Base-by-base conservation (phyloP, 148 eudicot species). In the Cornus kousa region DNA sequence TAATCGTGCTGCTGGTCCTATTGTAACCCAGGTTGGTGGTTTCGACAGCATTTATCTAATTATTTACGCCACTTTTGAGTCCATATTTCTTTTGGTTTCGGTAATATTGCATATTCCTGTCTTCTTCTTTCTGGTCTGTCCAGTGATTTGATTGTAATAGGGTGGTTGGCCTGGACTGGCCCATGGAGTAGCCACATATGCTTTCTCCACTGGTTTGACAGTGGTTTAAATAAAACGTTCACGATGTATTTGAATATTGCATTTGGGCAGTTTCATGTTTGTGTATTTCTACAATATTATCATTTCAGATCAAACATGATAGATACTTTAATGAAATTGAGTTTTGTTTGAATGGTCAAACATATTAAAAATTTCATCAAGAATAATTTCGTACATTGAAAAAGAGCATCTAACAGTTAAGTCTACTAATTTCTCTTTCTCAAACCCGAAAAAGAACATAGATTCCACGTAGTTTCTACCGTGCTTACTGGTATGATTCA, bases 11-110 rank as follows among this genome's bases (percentile, higher is more conserved):
- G 82, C 86, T 73, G 92, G 87, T 67, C 91, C 97, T 72, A 74
- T 92, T 85, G 86, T 94, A 20, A 94, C 95, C 67, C 97, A 91
- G 97, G 98, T 94, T 77, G 31, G 66, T 62, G 66, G 68, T 73
- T 78, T 43, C 68, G 40, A 66, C 16, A 35, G 19, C 66, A 17
- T n/a, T 62, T 16, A 4, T 60, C 5, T 60, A 28, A 28, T 28
- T 28, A 28, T 28, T 28, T 28, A 28, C 28, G 28, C 28, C 28
- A 28, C 28, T 16, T 60, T 60, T 60, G 22, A 60, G 20, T 16
- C 14, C 13, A 60, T 3, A 16, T 2, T 16, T 60, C 65, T 17
- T 57, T 19, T 62, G 24, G 24, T 62, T 7, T 13, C 14, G 66
- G 23, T 17, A 62, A n/a, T 62, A 60, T 13, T 60, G 66, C 24